Base-by-base conservation (phyloP, 768 basidiomycete species). In the Kwoniella europaea region DNA sequence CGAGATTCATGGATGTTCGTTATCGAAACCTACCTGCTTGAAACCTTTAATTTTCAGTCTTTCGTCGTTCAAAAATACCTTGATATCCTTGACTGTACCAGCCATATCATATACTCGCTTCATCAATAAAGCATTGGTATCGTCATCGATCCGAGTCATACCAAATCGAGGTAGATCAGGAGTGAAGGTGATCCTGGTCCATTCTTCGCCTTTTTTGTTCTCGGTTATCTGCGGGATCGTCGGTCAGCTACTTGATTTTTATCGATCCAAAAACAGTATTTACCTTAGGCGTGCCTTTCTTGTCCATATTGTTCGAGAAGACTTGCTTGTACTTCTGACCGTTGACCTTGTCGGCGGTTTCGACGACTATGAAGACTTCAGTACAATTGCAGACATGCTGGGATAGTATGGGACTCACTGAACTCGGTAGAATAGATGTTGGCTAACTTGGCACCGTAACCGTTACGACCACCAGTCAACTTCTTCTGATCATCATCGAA, bases 401-500 rank as follows among this genome's bases (percentile, higher is more conserved):
- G 9, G n/a, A 44, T 7, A 15, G 9, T 16, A 67, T 20, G 9
- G 2, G 3, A 80, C 84, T 59, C 44, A 84, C 84, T 93, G 85
- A 99, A 99, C 82, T 96, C 92, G 72, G 88, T 90, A 2, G 97
- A 99, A 86, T 98, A 99, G 74, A 98, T 97, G 85, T 99, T 98
- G 64, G 97, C 91, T 53, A 99, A 88, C 82, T 99, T 99, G 63
- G 97, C 97, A 77, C 97, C 97, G 79, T 93, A 98, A 79, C 97
- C 97, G 79, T 99, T 99, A 79, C 97, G 90, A 83, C 97, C 97
- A 84, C 97, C 97, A 0, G 94, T 98, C 60, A 98, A 88, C 85
- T 97, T 98, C 88, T 94, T 97, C 86, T 99, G 95, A 83, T 94
- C 91, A 77, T 99, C 97, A 83, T 99, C 96, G 79, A 96, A 98